These are phyloP conservation scores for Cyberlindnera bimundalis DNA, from an alignment of 805 yeast species.

Conservation along the genomic window DNA sequence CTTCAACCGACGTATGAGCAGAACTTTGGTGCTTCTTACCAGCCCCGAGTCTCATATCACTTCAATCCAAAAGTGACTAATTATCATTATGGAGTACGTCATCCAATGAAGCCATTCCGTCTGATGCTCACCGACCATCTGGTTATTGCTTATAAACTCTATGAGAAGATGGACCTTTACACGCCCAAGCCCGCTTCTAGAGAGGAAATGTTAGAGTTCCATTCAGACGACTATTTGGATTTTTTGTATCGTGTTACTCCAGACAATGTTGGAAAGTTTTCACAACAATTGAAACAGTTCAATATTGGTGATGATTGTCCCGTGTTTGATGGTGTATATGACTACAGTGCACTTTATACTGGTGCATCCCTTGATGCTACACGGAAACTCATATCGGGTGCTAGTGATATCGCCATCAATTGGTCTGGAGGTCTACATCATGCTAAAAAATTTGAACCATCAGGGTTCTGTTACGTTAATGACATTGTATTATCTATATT, in stretches of 20 bases:
- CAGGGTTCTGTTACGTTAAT: constrained; percentile 93
- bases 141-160: constrained; percentile 77
- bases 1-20: constrained; percentile 45
- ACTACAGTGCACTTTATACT: constrained; percentile 81
- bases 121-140: constrained; percentile 91
- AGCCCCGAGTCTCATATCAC: constrained; percentile 78
- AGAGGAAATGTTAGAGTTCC: constrained; percentile 78
- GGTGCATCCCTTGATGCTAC: constrained; percentile 96
- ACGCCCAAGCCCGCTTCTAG: constrained; percentile 78
- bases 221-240: constrained; percentile 89
- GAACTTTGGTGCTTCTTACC: constrained; percentile 35
- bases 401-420: constrained; percentile 91
- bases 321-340: constrained; percentile 88
- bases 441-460: constrained; percentile 91
- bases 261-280: constrained; percentile 71
- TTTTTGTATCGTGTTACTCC: constrained; percentile 87
- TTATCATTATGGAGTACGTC: constrained; percentile 88
- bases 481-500: constrained; percentile 89
- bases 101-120: constrained; percentile 98
- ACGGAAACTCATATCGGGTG: constrained; percentile 76
- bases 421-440: constrained; percentile 98
- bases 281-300: constrained; percentile 62
- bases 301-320: constrained; percentile 97
- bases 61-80: constrained; percentile 75
- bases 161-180: constrained; percentile 87